Evolutionary conservation across 148 eudicot species (phyloP), one percentile per base, ranked within the genome.

Genomic region (Vaccinium vitisidaea): DNA sequence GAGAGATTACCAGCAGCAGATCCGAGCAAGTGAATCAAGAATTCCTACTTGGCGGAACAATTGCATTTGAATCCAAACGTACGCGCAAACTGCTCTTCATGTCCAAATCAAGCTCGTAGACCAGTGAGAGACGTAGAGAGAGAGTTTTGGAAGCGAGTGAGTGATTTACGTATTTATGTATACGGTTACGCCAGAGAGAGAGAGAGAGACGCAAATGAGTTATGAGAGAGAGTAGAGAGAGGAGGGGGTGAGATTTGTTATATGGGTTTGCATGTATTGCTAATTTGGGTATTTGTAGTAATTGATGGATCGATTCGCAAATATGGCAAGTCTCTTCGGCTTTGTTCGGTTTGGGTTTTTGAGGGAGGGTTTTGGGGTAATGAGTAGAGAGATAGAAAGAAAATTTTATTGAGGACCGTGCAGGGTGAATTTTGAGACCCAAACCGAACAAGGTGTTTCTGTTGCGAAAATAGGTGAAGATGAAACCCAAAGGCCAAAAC

Each of bases 111-210:
- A 43, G n/a, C 50, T 16, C 23, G n/a, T 11, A 74, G 54, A 75
- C 79, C 79, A 75, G 52, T 75, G 79, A 75, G 27, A 75, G 78
- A 75, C 54, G 53, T 48, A 21, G 53, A 75, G 77, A 74, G 54
- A 75, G 79, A 75, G 48, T 75, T 75, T 75, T 43, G 25, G 48
- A 75, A 75, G 54, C 23, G 79, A 75, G 79, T 16, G 75, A 71
- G 25, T 48, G 79, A 46, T 74, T 36, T 39, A 9, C 23, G 23
- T 74, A 43, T 43, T 36, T 74, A 74, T 74, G 74, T 69, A 69
- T 27, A 69, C 74, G 8, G 43, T 69, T 69, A 69, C 74, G 43
- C 30, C 13, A 65, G 71, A 63, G 30, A 69, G 74, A 69, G 74
- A 67, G 36, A 69, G 74, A 69, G 74, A 69, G 74, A 69, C 13